A percentile compares a stretch with the other conserved stretches of the same genome.
Conservation (phyloP, 1,284 basidiomycete genomes). For the Xerocomus nothofagi region DNA sequence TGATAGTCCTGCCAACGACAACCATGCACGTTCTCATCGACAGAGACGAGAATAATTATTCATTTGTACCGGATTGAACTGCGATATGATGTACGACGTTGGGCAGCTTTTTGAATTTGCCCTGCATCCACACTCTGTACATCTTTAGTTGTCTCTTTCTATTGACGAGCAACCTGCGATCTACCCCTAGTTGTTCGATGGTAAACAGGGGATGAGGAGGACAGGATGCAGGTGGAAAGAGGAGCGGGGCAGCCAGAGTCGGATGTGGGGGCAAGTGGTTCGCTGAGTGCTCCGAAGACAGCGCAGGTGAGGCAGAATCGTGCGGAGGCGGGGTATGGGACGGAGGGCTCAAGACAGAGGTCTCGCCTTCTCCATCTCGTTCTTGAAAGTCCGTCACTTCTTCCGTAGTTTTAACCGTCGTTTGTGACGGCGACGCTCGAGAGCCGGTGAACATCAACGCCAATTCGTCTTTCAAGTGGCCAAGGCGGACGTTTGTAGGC, state of each 20-base stretch:
- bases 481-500: background rate
- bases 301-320: background rate
- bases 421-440: slow-evolving; percentile 41
- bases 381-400: slow-evolving; percentile 37
- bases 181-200: slow-evolving; percentile 78
- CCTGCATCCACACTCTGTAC: slow-evolving; percentile 96
- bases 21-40: background rate
- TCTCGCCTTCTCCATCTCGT: slow-evolving; percentile 35
- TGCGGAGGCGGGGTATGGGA: slow-evolving; percentile 11
- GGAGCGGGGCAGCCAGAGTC: slow-evolving; percentile 22
- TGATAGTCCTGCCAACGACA: background rate
- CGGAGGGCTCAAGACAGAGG: slow-evolving; percentile 12
- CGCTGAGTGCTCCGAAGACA: background rate
- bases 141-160: slow-evolving; percentile 91
- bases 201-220: slow-evolving; percentile 56
- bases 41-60: background rate
- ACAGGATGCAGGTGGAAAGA: slow-evolving; percentile 33
- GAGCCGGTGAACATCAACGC: slow-evolving; percentile 75
- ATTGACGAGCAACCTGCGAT: slow-evolving; percentile 89
- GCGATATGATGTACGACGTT: background rate
- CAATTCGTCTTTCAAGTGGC: slow-evolving; percentile 67
- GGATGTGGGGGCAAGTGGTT: background rate
- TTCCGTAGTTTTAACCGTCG: slow-evolving; percentile 35
- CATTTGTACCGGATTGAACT: background rate
- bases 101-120: slow-evolving; percentile 55